A percentile compares a stretch with the other conserved stretches of the same genome.
These are phyloP conservation scores for Elsinoe perseae DNA, from an alignment of 2,329 filamentous ascomycete genomes.

Conservation along the genomic window DNA sequence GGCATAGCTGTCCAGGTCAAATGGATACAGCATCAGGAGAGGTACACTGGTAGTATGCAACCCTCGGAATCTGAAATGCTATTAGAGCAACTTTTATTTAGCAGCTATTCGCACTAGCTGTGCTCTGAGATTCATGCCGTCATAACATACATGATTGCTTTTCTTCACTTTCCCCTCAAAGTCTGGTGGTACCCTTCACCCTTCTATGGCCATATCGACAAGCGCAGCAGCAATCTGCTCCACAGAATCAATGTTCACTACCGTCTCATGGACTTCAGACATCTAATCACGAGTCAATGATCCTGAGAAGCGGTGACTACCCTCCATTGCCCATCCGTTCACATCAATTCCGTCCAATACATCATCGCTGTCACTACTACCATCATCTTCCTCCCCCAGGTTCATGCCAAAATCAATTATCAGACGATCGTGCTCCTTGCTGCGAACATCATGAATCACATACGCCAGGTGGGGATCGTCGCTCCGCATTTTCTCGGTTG, in stretches of 20 bases:
- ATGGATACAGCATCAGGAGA: no score
- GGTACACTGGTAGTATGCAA: no score
- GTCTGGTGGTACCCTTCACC: no score
- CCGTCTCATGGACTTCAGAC: background rate
- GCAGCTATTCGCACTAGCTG: background rate
- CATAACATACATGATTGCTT: background rate
- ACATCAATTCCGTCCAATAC: slow-evolving; percentile 36
- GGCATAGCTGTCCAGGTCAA: background rate
- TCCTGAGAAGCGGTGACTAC: slow-evolving; percentile 36
- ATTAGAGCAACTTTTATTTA: background rate
- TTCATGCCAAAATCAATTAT: slow-evolving; percentile 18
- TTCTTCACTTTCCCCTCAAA: background rate
- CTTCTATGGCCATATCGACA: no score
- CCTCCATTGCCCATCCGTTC: slow-evolving; percentile 35
- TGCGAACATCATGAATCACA: background rate
- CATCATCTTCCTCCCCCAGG: slow-evolving; percentile 26
- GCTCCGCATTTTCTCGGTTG: background rate
- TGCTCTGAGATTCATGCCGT: background rate
- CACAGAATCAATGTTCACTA: no score
- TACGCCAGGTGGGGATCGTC: slow-evolving; percentile 2
- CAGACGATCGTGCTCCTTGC: background rate
- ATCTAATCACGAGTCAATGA: slow-evolving; percentile 15
- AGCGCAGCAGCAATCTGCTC: no score
- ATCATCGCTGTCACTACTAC: background rate
- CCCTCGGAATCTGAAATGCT: background rate